Evolutionary conservation across 352 stramenopile species (phyloP).

Genomic region (Globisporangium orthogonon): DNA sequence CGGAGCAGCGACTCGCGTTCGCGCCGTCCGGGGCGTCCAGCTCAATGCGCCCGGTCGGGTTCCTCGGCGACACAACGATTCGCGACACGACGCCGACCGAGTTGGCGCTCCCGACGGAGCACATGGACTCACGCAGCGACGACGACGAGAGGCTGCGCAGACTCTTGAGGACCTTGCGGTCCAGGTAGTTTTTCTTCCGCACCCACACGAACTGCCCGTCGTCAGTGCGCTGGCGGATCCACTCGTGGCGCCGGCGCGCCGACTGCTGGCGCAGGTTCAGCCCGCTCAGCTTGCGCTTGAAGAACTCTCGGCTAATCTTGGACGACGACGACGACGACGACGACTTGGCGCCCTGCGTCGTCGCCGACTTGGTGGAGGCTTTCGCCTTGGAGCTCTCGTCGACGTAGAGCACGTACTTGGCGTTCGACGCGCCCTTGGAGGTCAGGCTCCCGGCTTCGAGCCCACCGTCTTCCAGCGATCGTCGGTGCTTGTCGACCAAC

Average conservation of each 20-base stretch:
- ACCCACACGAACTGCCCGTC: conserved; percentile 80
- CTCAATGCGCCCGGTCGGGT: conserved; percentile 65
- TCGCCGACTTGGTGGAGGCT: conserved; percentile 7
- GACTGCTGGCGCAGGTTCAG: conserved; percentile 79
- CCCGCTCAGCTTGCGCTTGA: conserved; percentile 75
- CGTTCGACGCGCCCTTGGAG: conserved; percentile 25
- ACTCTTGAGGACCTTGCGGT: conserved; percentile 63
- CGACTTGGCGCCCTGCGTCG: conserved; percentile 11
- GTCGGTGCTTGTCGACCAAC: conserved; percentile 45
- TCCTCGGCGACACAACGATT: conserved; percentile 69
- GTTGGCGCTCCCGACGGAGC: conserved; percentile 47
- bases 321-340: conserved; percentile 21
- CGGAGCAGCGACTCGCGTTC: conserved; percentile 43
- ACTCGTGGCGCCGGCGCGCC: conserved; percentile 78
- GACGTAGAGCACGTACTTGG: conserved; percentile 74
- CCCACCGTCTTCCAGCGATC: conserved; percentile 23
- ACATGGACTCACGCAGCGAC: conserved; percentile 63
- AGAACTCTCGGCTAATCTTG: conserved; percentile 53
- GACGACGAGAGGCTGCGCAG: conserved; percentile 45
- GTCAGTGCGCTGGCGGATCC: conserved; percentile 68
- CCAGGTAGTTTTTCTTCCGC: conserved; percentile 68
- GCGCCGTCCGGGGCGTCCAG: conserved; percentile 65
- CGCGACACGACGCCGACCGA: conserved; percentile 73
- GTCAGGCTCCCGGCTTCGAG: conserved; percentile 25
- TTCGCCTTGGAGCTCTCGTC: conserved; percentile 47